Evolutionary conservation across 2,329 filamentous ascomycete species (phyloP).

Genomic region (Canariomyces notabilis): DNA sequence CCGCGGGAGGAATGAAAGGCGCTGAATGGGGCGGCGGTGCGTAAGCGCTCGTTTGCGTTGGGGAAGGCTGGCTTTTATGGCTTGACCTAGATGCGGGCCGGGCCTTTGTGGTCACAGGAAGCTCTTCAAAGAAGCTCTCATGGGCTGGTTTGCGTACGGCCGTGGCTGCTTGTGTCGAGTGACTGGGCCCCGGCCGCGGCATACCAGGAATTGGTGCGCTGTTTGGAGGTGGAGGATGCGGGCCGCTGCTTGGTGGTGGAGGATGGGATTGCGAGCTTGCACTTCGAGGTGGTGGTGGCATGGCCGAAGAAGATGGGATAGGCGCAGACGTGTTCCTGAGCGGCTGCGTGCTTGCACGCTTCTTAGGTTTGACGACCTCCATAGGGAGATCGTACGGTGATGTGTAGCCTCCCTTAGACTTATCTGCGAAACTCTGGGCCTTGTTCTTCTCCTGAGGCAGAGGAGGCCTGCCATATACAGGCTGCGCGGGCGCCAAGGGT

Average conservation of each 20-base stretch:
- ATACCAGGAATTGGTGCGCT: slow-evolving; percentile 24
- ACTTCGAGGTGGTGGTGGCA: slow-evolving; percentile 55
- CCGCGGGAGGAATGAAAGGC: slow-evolving; percentile 22
- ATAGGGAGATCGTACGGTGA: slow-evolving; percentile 95
- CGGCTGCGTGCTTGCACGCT: slow-evolving; percentile 57
- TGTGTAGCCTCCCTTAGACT: slow-evolving; percentile 84
- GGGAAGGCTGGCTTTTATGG: slow-evolving; percentile 37
- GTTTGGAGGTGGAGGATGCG: slow-evolving; percentile 20
- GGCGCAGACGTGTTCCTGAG: slow-evolving; percentile 41
- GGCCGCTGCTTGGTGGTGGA: slow-evolving; percentile 24
- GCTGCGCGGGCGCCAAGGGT: slow-evolving; percentile 24
- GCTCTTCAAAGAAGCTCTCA: slow-evolving; percentile 70
- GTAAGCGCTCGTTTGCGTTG: slow-evolving; percentile 35
- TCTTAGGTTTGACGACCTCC: slow-evolving; percentile 71
- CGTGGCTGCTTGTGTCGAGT: slow-evolving; percentile 28
- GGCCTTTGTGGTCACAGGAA: slow-evolving; percentile 60
- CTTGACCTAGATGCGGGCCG: slow-evolving; percentile 55
- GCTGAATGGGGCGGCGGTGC: slow-evolving; percentile 28
- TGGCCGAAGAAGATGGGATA: slow-evolving; percentile 36
- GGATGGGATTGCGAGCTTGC: slow-evolving; percentile 19
- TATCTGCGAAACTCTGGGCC: slow-evolving; percentile 82
- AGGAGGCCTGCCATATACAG: slow-evolving; percentile 36
- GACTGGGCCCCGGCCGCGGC: slow-evolving; percentile 36
- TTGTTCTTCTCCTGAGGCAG: slow-evolving; percentile 46
- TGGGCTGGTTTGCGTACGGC: slow-evolving; percentile 30